Conservation (phyloP, 176 grass and related monocot genomes). For the Oryza australiensis region DNA sequence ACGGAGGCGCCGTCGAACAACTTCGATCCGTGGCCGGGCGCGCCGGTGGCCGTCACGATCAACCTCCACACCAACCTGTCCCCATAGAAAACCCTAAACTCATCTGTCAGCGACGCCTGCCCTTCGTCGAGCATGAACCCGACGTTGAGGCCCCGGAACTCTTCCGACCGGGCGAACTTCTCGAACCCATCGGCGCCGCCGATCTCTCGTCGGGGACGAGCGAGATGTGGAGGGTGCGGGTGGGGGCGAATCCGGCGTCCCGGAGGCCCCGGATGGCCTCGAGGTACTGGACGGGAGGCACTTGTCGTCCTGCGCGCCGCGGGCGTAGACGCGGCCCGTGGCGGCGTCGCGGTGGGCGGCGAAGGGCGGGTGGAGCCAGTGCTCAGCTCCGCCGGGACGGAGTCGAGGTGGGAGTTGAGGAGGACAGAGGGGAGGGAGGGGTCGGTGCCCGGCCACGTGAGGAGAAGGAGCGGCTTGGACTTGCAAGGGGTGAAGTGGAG, state of each 20-base stretch:
- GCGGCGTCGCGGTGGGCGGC: slow-evolving; percentile 50
- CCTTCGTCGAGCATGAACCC: slow-evolving; percentile 89
- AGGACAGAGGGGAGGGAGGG: slow-evolving; percentile 77
- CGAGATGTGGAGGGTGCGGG: slow-evolving; percentile 75
- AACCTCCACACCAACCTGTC: slow-evolving; percentile 66
- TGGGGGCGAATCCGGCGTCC: slow-evolving; percentile 56
- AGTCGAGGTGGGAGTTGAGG: slow-evolving; percentile 91
- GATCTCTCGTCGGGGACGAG: slow-evolving; percentile 89
- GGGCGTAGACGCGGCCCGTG: slow-evolving; percentile 67
- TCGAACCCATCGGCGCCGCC: slow-evolving; percentile 53
- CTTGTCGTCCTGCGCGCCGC: slow-evolving; percentile 95
- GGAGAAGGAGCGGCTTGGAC: slow-evolving; percentile 75
- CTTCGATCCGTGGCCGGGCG: slow-evolving; percentile 70
- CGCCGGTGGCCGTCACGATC: slow-evolving; percentile 69
- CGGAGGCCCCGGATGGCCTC: slow-evolving; percentile 73
- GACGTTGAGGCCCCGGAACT: slow-evolving; percentile 66
- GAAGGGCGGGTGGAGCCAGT: slow-evolving; percentile 65
- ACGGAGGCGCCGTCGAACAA: slow-evolving; percentile 77
- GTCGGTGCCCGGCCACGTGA: slow-evolving; percentile 73
- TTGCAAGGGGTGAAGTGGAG: slow-evolving; percentile 54
- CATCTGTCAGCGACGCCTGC: slow-evolving; percentile 74
- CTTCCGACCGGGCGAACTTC: slow-evolving; percentile 56
- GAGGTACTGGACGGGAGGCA: slow-evolving; percentile 86
- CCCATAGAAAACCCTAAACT: slow-evolving; percentile 83
- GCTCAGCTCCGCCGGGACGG: slow-evolving; percentile 66